phyloP scores from a whole-genome alignment of 2,329 filamentous ascomycete genomes.

The Neofusicoccum sp. region DNA sequence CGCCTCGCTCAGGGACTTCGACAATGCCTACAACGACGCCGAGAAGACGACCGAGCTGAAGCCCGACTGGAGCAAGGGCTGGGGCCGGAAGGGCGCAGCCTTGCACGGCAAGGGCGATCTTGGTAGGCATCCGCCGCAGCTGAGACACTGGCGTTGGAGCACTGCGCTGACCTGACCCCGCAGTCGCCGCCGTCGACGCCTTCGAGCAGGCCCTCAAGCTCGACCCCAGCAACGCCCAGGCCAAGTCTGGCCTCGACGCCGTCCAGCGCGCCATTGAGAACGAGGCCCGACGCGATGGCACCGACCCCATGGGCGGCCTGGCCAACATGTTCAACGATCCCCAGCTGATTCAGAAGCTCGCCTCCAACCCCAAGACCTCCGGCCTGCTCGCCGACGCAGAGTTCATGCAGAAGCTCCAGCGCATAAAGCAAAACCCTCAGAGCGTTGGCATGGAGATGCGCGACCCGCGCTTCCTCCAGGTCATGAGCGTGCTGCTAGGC shows the following conservation, averaged over 20 bases:
- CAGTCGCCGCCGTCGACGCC: constrained; percentile 79
- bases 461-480: constrained; percentile 90
- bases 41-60: constrained; percentile 93
- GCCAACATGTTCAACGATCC: constrained; percentile 95
- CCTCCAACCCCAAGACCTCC: constrained; percentile 91
- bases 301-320: constrained; percentile 74
- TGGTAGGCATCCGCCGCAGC: constrained; percentile 43
- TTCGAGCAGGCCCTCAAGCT: constrained; percentile 94
- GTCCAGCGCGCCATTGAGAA: constrained; percentile 87
- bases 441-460: constrained; percentile 78
- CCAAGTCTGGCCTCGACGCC: constrained; percentile 82
- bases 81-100: constrained; percentile 89
- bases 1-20: constrained; percentile 87
- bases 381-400: constrained; percentile 74
- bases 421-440: constrained; percentile 78
- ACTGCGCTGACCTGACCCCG: constrained; percentile 23
- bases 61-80: constrained; percentile 97
- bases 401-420: constrained; percentile 90
- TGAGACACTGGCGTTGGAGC: too few species aligned
- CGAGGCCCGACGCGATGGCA: constrained; percentile 66
- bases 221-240: constrained; percentile 87
- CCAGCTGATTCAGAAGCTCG: constrained; percentile 85
- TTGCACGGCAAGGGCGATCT: constrained; percentile 87
- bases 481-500: constrained; percentile 90
- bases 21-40: constrained; percentile 83